Conservation (phyloP, 192 early-diverging fungal genomes). For the Hyaloraphidium curvatum region DNA sequence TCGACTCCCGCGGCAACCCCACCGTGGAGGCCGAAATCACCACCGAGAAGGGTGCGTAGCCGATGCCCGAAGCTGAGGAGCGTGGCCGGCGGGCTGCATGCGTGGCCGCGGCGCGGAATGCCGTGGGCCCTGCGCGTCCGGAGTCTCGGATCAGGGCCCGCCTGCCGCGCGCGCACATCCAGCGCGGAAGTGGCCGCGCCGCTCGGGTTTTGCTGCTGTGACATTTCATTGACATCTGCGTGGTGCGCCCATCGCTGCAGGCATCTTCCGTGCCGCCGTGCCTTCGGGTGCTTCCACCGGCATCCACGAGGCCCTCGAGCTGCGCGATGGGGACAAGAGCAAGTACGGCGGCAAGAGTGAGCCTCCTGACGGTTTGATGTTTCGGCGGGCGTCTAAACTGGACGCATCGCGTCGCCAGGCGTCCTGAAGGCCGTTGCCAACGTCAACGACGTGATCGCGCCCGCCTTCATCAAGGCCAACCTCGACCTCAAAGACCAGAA, state of each 20-base stretch:
- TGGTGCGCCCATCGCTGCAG: conserved; percentile 10
- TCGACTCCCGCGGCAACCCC: conserved; percentile 97
- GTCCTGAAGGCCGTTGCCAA: conserved; percentile 78
- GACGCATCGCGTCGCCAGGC: conserved; percentile 24
- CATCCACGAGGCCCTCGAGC: conserved; percentile 95
- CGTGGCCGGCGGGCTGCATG: too few relatives aligned
- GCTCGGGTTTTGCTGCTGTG: too few relatives aligned
- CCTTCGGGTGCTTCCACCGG: conserved; percentile 98
- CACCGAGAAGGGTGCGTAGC: conserved; percentile 67
- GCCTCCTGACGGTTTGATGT: conserved; percentile 6
- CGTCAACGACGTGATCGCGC: conserved; percentile 75
- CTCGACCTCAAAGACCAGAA: conserved; percentile 72
- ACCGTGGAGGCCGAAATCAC: conserved; percentile 96
- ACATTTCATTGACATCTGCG: too few relatives aligned
- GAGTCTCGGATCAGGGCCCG: too few relatives aligned
- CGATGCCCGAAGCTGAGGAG: too few relatives aligned
- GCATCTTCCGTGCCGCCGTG: conserved; percentile 88
- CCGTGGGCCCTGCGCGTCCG: too few relatives aligned
- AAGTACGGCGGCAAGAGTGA: conserved; percentile 90
- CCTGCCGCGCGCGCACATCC: too few relatives aligned
- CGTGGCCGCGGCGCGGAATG: too few relatives aligned
- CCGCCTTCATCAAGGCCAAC: conserved; percentile 51
- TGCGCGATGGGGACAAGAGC: conserved; percentile 71
- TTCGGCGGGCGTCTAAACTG: background rate
- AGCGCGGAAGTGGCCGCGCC: too few relatives aligned